phyloP scores from a whole-genome alignment of 164 flowering plant genomes.

The Annona squamosa region DNA sequence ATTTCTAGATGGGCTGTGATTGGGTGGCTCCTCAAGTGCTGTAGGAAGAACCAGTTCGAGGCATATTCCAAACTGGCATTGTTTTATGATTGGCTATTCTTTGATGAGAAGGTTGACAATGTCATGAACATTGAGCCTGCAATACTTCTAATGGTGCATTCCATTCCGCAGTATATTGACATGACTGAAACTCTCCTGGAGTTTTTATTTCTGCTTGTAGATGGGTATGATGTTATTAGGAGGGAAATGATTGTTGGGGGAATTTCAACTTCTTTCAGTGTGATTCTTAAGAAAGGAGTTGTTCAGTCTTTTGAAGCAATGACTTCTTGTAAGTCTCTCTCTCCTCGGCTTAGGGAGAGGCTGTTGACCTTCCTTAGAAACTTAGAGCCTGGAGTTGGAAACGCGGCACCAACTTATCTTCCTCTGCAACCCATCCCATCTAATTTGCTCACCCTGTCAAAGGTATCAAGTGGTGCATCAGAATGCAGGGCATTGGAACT shows the following conservation, averaged over 20 bases:
- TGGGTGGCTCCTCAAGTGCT: constrained; percentile 75
- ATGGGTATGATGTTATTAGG: constrained; percentile 55
- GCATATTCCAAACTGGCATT: constrained; percentile 74
- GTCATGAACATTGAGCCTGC: constrained; percentile 92
- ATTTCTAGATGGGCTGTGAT: constrained; percentile 90
- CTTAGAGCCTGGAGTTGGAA: constrained; percentile 16
- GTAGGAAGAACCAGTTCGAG: constrained; percentile 48
- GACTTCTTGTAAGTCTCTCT: constrained; percentile 38
- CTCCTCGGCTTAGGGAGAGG: constrained; percentile 50
- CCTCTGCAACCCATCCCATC: constrained; percentile 8
- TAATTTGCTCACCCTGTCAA: constrained; percentile 11
- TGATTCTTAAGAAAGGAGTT: constrained; percentile 58
- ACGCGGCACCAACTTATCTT: constrained; percentile 7
- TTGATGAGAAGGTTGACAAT: constrained; percentile 59
- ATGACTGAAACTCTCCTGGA: constrained; percentile 68
- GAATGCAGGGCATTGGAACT: neutral
- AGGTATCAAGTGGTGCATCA: constrained; percentile 4
- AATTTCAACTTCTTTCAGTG: constrained; percentile 50
- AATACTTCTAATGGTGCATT: constrained; percentile 65
- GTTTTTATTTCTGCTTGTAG: constrained; percentile 58
- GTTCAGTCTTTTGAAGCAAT: constrained; percentile 51
- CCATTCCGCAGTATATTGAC: constrained; percentile 59
- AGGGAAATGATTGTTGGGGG: constrained; percentile 41
- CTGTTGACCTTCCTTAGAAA: constrained; percentile 18
- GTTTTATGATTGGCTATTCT: constrained; percentile 95